phyloP scores from a whole-genome alignment of 192 early-diverging fungal genomes.

The Mortierella alpina region DNA sequence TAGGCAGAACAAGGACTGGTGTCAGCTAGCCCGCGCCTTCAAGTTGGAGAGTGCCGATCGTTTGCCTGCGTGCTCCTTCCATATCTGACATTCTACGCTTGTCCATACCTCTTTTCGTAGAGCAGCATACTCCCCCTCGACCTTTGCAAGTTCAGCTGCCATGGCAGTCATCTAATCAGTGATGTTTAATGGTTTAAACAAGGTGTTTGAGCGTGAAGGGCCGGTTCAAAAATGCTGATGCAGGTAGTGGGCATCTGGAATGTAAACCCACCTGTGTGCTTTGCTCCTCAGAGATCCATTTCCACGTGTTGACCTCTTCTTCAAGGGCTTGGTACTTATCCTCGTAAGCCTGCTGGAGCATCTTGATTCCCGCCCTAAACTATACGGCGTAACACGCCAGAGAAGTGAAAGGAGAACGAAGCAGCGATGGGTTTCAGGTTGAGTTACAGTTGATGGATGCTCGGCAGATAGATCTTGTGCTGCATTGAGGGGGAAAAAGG shows the following conservation, averaged over 20 bases:
- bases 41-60: no score
- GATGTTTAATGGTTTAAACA: no score
- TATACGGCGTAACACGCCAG: background rate
- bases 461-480: no score
- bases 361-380: constrained; percentile 44
- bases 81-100: background rate
- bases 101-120: constrained; percentile 32
- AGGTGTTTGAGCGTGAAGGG: no score
- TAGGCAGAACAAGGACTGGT: background rate
- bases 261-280: constrained; percentile 19
- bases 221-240: background rate
- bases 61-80: background rate
- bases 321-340: constrained; percentile 37
- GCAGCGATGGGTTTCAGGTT: constrained; percentile 6
- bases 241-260: background rate
- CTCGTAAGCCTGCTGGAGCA: constrained; percentile 49
- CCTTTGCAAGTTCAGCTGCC: constrained; percentile 33
- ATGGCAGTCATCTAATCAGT: constrained; percentile 28
- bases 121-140: constrained; percentile 24
- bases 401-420: background rate
- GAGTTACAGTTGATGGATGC: no score
- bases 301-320: constrained; percentile 45
- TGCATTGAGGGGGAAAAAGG: no score
- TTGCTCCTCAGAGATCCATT: constrained; percentile 49
- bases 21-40: no score